Base-by-base conservation (phyloP, 352 stramenopile genomes). In the Pythium volutum region DNA sequence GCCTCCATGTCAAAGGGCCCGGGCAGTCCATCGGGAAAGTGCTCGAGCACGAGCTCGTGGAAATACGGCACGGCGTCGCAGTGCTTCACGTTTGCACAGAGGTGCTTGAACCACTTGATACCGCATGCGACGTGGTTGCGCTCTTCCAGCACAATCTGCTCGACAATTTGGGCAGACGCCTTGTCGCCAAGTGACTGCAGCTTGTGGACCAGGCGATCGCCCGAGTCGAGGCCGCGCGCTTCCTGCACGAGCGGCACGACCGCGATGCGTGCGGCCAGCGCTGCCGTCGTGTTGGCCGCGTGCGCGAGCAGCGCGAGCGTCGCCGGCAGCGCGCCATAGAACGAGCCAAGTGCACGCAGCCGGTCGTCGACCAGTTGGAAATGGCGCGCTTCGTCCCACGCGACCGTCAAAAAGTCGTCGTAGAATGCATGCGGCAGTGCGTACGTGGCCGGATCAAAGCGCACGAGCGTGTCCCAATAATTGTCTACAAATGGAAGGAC, bases 401-500 rank as follows among this genome's bases (percentile, higher is more conserved):
- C 83, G 20, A 93, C 83, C 7, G 61, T 71, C 11, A 92, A 53
- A 25, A 93, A 92, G 34, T 95, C 85, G 36, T 81, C 63, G 52
- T 91, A 95, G 56, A 91, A 95, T 7, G 56, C 77, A 22, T 59
- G 64, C 3, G 85, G 70, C 18, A 93, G 50, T 8, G 74, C 34
- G 46, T 88, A 77, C 25, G 29, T 42, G 0, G 56, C 36, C 9
- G 83, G 85, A 52, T 92, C 77, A 50, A 93, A 95, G 29, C 85
- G 85, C 49, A 91, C 81, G 49, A 95, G 55, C 29, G 85, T 95
- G 64, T 95, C 85, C 85, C 83, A 93, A 64, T 95, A 95, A 55
- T 95, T 95, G 64, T 95, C 85, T 71, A 42, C 29, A 42, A 14
- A 27, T 43, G n/a, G 8, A 0, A 36, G 31, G 0, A 36, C 31